A percentile compares a stretch with the other conserved stretches of the same genome.
phyloP scores from a whole-genome alignment of 805 yeast species.

The Candida easanensis region DNA sequence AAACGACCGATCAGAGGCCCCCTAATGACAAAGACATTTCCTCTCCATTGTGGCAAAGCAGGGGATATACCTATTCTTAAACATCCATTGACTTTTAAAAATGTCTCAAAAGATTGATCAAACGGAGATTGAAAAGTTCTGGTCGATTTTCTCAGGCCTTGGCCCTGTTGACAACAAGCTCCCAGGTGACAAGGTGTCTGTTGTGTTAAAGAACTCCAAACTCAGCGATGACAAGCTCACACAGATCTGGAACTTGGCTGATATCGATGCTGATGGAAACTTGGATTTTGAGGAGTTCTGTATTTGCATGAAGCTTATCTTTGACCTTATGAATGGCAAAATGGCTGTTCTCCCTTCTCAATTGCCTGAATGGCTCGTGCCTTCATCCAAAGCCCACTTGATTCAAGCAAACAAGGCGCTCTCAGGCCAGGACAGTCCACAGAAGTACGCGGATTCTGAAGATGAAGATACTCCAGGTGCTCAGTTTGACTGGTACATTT shows the following conservation, averaged over 20 bases:
- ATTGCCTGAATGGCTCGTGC: conserved; percentile 90
- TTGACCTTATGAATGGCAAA: conserved; percentile 82
- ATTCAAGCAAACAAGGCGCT: conserved; percentile 77
- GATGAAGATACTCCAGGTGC: conserved; percentile 34
- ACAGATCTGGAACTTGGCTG: conserved; percentile 87
- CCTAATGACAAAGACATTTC: background rate
- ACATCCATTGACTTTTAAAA: background rate
- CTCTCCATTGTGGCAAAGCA: background rate
- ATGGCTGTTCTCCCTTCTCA: conserved; percentile 58
- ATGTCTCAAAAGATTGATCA: conserved; percentile 71
- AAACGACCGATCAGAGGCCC: background rate
- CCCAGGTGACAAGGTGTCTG: conserved; percentile 79
- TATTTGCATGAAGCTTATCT: conserved; percentile 92
- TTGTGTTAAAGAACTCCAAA: conserved; percentile 86
- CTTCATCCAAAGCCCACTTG: conserved; percentile 82
- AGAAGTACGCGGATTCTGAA: conserved; percentile 56
- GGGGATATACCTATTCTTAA: too few relatives aligned
- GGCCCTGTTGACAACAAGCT: conserved; percentile 78
- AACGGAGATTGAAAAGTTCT: conserved; percentile 94
- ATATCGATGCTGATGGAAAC: conserved; percentile 87
- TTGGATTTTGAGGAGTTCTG: conserved; percentile 98
- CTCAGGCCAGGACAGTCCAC: conserved; percentile 19
- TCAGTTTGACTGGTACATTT: conserved; percentile 90
- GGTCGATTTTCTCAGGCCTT: conserved; percentile 95
- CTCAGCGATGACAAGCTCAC: conserved; percentile 75